Conservation (phyloP, 805 yeast genomes). For the Pichia californica region DNA sequence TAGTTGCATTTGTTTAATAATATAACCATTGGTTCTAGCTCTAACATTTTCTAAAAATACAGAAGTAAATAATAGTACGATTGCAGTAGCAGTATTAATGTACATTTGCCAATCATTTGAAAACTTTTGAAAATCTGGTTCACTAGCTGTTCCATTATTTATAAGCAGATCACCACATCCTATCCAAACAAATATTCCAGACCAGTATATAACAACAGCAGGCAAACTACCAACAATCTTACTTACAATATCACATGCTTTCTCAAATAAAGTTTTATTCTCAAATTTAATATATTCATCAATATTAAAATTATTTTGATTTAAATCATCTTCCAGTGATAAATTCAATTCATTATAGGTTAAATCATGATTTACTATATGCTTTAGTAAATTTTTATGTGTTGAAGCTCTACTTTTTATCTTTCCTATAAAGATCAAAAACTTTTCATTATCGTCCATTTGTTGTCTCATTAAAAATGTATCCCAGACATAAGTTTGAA, state of each 20-base stretch:
- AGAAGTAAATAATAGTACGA: constrained; percentile 28
- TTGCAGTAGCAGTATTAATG: constrained; percentile 36
- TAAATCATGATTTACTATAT: constrained; percentile 1
- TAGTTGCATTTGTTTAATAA: constrained; percentile 16
- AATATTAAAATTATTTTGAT: constrained; percentile 12
- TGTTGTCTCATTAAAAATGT: constrained; percentile 36
- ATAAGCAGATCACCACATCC: constrained; percentile 29
- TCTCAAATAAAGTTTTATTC: constrained; percentile 30
- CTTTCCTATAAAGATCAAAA: constrained; percentile 22
- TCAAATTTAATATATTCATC: constrained; percentile 9
- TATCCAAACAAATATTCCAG: constrained; percentile 33
- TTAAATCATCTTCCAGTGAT: too few species aligned
- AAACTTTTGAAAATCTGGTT: constrained; percentile 19
- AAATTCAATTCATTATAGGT: too few species aligned
- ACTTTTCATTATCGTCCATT: constrained; percentile 23
- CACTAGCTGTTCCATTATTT: constrained; percentile 2
- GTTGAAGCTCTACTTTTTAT: constrained; percentile 25
- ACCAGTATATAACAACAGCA: constrained; percentile 31
- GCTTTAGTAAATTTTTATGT: constrained; percentile 14
- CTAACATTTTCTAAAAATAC: constrained; percentile 35
- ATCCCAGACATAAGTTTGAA: constrained; percentile 35
- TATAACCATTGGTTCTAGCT: constrained; percentile 30
- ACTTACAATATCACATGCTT: constrained; percentile 21
- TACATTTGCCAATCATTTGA: constrained; percentile 36
- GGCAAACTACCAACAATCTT: constrained; percentile 27